Evolutionary conservation across 352 stramenopile species (phyloP).

Genomic region (Pythium guiyangense): DNA sequence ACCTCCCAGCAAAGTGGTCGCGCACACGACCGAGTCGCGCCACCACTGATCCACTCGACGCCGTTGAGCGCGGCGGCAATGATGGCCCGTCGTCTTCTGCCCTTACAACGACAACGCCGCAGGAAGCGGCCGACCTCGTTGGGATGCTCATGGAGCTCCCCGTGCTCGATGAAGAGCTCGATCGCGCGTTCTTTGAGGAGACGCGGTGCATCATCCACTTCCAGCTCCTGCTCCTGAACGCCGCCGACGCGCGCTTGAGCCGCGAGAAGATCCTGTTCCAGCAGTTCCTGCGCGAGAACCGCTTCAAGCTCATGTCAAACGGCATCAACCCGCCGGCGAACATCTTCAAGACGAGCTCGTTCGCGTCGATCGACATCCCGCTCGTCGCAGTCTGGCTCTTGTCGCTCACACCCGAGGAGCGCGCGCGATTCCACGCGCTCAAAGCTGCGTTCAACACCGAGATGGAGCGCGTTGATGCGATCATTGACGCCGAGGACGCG

Average conservation of each 20-base stretch:
- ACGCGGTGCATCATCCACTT: conserved; percentile 90
- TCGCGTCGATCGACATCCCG: conserved; percentile 87
- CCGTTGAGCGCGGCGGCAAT: conserved; percentile 6
- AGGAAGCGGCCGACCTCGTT: conserved; percentile 43
- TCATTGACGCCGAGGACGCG: conserved; percentile 69
- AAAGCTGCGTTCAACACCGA: conserved; percentile 87
- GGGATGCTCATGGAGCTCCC: conserved; percentile 57
- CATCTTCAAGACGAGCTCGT: conserved; percentile 88
- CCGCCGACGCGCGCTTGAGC: conserved; percentile 79
- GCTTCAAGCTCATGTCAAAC: conserved; percentile 93
- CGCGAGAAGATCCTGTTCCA: conserved; percentile 91
- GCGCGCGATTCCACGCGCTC: conserved; percentile 83
- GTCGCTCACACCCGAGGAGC: conserved; percentile 78
- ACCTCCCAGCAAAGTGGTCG: conserved; percentile 28
- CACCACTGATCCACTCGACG: conserved; percentile 3
- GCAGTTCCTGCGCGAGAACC: conserved; percentile 92
- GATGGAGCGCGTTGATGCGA: conserved; percentile 73
- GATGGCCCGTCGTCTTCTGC: no score
- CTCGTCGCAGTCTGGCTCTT: conserved; percentile 89
- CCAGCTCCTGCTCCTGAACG: conserved; percentile 87
- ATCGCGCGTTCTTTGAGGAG: conserved; percentile 84
- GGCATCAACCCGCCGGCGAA: conserved; percentile 87
- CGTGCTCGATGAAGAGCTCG: conserved; percentile 66
- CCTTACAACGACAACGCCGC: background rate
- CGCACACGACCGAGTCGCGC: background rate